phyloP scores from a whole-genome alignment of 2,329 filamentous ascomycete genomes.

The Aureobasidium leucospermi region DNA sequence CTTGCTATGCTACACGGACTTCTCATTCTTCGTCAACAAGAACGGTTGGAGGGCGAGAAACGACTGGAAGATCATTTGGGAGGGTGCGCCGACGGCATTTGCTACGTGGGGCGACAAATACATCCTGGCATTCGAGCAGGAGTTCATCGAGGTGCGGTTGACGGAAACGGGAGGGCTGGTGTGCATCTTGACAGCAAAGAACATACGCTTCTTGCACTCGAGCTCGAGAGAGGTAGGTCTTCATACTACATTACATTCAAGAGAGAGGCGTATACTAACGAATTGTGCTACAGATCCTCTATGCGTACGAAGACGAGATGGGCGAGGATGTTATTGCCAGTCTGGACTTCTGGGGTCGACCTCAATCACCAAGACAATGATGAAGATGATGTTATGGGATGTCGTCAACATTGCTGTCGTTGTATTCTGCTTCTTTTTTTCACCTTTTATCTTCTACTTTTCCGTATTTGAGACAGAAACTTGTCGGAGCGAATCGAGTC shows the following conservation, averaged over 20 bases:
- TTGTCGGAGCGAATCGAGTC: neutral
- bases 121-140: slow-evolving; percentile 93
- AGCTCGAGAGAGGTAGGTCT: slow-evolving; percentile 84
- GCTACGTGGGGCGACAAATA: slow-evolving; percentile 86
- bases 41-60: slow-evolving; percentile 95
- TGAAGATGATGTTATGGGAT: neutral
- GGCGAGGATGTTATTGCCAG: slow-evolving; percentile 91
- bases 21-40: slow-evolving; percentile 97
- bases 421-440: slow-evolving; percentile 7
- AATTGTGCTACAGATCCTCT: slow-evolving; percentile 64
- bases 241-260: neutral
- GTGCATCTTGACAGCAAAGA: slow-evolving; percentile 93
- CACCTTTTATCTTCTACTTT: slow-evolving; percentile 4
- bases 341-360: slow-evolving; percentile 80
- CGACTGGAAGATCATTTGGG: slow-evolving; percentile 97
- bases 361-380: slow-evolving; percentile 17
- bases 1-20: slow-evolving; percentile 95
- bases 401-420: neutral
- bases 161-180: slow-evolving; percentile 87
- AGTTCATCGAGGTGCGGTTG: slow-evolving; percentile 93
- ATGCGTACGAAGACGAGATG: slow-evolving; percentile 92
- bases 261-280: neutral
- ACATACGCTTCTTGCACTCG: slow-evolving; percentile 94
- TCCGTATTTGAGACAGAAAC: slow-evolving; percentile 2
- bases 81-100: slow-evolving; percentile 85